Evolutionary conservation across 345 rosid species (phyloP), one percentile per base, ranked within the genome.

Genomic region (Xanthoceras sorbifolium): DNA sequence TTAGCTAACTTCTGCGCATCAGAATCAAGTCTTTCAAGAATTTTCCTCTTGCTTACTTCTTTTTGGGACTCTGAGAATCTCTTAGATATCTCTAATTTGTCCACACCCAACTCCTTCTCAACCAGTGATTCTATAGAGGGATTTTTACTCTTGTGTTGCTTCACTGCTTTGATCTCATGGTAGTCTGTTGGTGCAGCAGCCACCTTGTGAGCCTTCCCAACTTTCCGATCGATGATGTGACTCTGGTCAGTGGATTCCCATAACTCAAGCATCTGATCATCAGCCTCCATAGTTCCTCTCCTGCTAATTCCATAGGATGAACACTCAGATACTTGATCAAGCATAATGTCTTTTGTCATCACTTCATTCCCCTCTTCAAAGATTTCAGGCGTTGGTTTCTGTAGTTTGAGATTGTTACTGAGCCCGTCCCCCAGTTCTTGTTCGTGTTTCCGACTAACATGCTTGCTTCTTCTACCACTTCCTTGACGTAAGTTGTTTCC

Each of bases 281-380:
- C 90, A 54, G 78, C 71, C 78, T 83, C 91, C n/a, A 69, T 31
- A 76, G 89, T 81, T 77, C 84, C 97, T 85, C 93, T 82, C 87
- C 87, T 86, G 80, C 92, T 89, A 68, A 82, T 84, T 64, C 95
- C 93, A 82, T 93, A 84, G 9, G 97, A 88, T 18, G 97, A 92
- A 76, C 90, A 86, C 77, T 92, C 99, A 2, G 98, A 97, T 59
- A 86, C 80, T 83, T 97, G 97, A 83, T 97, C 99, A 1, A 97
- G 98, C 79, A 97, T 82, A 68, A 94, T 94, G 81, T 97, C 99
- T 85, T 97, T 97, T 2, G 98, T 90, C 89, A 91, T 84, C 80
- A 90, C 87, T 67, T 85, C 94, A 31, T 72, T 84, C 71, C 85
- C 89, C 62, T 78, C 91, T 77, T 89, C 82, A 60, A 73, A 78